A percentile compares a stretch with the other conserved stretches of the same genome.
Evolutionary conservation across 176 grass and related monocot species (phyloP).

Genomic region (maize (Zea mays)): Zm-B73-REFERENCE-NAM-5.0 NC_050100.1:154640001-154640500

Average conservation of each 20-base stretch:
- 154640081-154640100: too few species aligned
- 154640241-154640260: too few species aligned
- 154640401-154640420: background rate
- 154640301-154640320: background rate
- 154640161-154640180: too few species aligned
- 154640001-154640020: background rate
- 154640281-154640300: background rate
- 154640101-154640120: too few species aligned
- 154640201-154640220: too few species aligned
- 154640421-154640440: background rate
- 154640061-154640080: too few species aligned
- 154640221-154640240: too few species aligned
- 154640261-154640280: background rate
- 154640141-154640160: too few species aligned
- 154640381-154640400: slow-evolving; percentile 3
- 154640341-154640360: too few species aligned
- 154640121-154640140: too few species aligned
- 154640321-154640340: background rate
- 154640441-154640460: background rate
- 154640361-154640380: background rate
- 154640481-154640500: background rate
- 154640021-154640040: background rate
- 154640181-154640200: too few species aligned
- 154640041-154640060: too few species aligned
- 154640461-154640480: background rate